Percentiles rank a stretch among this genome's conserved stretches.
Conservation (phyloP, 192 early-diverging fungal genomes). For the Spizellomyces sp. region DNA sequence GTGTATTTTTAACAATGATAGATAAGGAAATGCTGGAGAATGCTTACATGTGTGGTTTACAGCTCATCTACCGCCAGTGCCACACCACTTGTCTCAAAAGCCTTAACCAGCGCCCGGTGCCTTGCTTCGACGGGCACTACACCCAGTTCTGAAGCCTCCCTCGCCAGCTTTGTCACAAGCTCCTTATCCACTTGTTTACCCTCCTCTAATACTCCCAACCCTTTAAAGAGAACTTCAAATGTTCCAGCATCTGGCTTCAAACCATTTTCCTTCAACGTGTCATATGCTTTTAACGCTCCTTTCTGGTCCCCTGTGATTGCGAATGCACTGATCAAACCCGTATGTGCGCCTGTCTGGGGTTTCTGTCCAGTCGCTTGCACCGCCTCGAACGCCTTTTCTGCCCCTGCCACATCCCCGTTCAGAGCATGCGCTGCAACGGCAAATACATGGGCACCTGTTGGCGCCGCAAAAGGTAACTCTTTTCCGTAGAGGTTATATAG, state of each 20-base stretch:
- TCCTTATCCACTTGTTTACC: neutral
- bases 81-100: constrained; percentile 4
- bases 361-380: neutral
- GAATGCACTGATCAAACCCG: neutral
- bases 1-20: too few relatives aligned
- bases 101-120: neutral
- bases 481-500: constrained; percentile 4
- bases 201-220: neutral
- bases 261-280: too few relatives aligned
- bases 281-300: neutral
- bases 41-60: too few relatives aligned
- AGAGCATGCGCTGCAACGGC: neutral
- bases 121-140: neutral
- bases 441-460: too few relatives aligned
- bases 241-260: too few relatives aligned
- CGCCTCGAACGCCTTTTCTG: neutral
- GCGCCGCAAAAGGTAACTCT: neutral
- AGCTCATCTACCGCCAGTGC: neutral
- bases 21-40: too few relatives aligned
- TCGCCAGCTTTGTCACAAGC: neutral
- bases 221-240: neutral
- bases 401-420: neutral
- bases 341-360: neutral
- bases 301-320: neutral
- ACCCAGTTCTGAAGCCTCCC: neutral